Percentiles rank a stretch among this genome's conserved stretches.
Conservation (phyloP, 2,329 filamentous ascomycete genomes). For the Shiraia bambusicola region DNA sequence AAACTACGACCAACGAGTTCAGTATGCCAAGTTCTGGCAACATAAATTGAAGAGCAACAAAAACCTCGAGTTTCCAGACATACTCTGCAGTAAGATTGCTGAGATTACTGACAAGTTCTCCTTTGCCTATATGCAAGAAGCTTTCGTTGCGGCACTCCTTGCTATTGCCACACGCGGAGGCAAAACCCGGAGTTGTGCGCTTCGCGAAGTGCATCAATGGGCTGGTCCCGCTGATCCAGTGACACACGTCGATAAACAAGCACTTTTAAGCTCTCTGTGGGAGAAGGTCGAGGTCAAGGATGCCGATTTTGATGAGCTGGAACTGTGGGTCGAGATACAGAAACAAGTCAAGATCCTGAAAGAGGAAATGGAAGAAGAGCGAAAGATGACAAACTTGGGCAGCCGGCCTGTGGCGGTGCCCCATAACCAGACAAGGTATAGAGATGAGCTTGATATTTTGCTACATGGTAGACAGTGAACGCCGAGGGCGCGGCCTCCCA, state of each 20-base stretch:
- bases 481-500: too few species aligned
- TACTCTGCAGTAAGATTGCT: slow-evolving; percentile 44
- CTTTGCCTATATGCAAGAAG: slow-evolving; percentile 52
- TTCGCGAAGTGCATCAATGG: slow-evolving; percentile 19
- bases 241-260: slow-evolving; percentile 7
- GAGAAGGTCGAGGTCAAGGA: slow-evolving; percentile 15
- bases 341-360: slow-evolving; percentile 46
- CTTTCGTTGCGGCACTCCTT: slow-evolving; percentile 46
- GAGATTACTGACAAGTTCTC: slow-evolving; percentile 48
- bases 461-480: slow-evolving; percentile 14
- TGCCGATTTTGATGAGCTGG: slow-evolving; percentile 39
- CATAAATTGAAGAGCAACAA: slow-evolving; percentile 42
- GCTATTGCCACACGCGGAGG: slow-evolving; percentile 34
- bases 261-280: slow-evolving; percentile 1
- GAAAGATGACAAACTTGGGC: slow-evolving; percentile 2
- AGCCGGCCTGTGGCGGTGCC: slow-evolving; percentile 1
- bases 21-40: slow-evolving; percentile 51
- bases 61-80: slow-evolving; percentile 45
- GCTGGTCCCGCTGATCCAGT: slow-evolving; percentile 33
- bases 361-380: slow-evolving; percentile 43
- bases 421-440: slow-evolving; percentile 8
- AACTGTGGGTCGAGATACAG: slow-evolving; percentile 47
- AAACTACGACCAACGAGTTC: slow-evolving; percentile 39
- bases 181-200: slow-evolving; percentile 10
- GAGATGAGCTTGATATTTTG: slow-evolving; percentile 28